These are phyloP conservation scores for Aureobasidium sp. DNA, from an alignment of 2,329 filamentous ascomycete species.

Conservation along the genomic window DNA sequence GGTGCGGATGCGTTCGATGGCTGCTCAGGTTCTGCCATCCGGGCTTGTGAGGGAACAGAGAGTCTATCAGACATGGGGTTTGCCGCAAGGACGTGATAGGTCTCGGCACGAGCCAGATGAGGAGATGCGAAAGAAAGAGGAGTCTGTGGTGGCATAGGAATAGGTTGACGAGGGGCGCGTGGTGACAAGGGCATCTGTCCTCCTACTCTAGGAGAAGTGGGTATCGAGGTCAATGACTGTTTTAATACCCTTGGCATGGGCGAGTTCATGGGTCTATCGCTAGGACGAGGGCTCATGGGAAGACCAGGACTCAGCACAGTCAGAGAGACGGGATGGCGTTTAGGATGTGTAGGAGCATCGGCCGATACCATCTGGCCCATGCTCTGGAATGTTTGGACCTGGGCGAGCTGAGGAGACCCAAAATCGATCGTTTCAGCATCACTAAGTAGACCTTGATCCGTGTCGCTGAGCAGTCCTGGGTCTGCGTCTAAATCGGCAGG, in stretches of 20 bases:
- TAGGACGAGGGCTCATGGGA: conserved; percentile 53
- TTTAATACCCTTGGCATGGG: conserved; percentile 50
- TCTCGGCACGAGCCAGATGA: conserved; percentile 31
- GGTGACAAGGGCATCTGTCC: conserved; percentile 55
- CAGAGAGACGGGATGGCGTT: conserved; percentile 1
- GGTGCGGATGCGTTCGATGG: background rate
- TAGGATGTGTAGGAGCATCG: conserved; percentile 4
- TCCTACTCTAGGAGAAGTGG: conserved; percentile 54
- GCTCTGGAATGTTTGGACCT: conserved; percentile 16
- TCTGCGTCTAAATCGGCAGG: background rate
- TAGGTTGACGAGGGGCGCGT: conserved; percentile 63
- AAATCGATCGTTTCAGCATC: conserved; percentile 9
- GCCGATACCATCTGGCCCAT: conserved; percentile 11
- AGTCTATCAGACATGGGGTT: conserved; percentile 17
- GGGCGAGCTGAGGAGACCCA: conserved; percentile 14
- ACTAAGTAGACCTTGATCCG: background rate
- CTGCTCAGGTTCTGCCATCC: conserved; percentile 2
- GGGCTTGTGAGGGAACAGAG: conserved; percentile 13
- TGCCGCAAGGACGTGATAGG: conserved; percentile 22
- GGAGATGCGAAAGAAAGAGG: conserved; percentile 55
- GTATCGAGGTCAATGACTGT: conserved; percentile 53
- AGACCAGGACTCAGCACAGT: conserved; percentile 51
- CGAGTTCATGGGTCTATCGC: conserved; percentile 51
- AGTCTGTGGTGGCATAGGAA: conserved; percentile 63
- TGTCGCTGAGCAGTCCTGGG: conserved; percentile 4